Conservation (phyloP, 805 yeast species). For the Grigorovia transvaalensis region DNA sequence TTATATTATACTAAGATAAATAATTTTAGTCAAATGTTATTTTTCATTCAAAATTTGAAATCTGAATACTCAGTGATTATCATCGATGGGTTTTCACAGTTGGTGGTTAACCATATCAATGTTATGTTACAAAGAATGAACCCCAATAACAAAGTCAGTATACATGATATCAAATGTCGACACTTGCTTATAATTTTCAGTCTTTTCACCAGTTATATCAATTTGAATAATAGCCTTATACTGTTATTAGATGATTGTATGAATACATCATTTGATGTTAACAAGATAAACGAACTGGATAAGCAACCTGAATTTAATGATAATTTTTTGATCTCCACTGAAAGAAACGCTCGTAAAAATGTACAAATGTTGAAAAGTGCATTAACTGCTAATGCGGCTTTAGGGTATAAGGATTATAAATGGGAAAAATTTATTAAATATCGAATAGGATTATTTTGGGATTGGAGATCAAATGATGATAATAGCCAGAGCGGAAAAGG, state of each 20-base stretch:
- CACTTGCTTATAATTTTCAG: constrained; percentile 19
- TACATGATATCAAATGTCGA: constrained; percentile 23
- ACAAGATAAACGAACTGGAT: constrained; percentile 12
- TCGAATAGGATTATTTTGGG: constrained; percentile 23
- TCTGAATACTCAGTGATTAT: constrained; percentile 14
- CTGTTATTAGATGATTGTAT: constrained; percentile 23
- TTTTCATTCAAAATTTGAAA: constrained; percentile 11
- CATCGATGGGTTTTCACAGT: constrained; percentile 27
- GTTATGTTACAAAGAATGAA: background rate
- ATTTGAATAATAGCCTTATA: constrained; percentile 13
- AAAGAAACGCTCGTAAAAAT: constrained; percentile 9
- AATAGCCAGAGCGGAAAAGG: background rate
- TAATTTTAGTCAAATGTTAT: constrained; percentile 19
- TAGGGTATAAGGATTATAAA: constrained; percentile 20
- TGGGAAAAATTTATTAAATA: constrained; percentile 24
- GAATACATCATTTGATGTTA: constrained; percentile 23
- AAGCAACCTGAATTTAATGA: constrained; percentile 6
- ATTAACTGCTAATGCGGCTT: constrained; percentile 22
- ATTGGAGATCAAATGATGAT: constrained; percentile 13
- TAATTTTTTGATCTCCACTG: constrained; percentile 16
- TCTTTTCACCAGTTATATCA: constrained; percentile 21
- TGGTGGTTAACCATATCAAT: constrained; percentile 18
- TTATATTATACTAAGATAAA: constrained; percentile 9
- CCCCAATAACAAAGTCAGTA: background rate
- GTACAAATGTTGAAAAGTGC: constrained; percentile 25